Percentiles rank a stretch among this genome's conserved stretches.
Conservation (phyloP, 1,284 basidiomycete species). For the Farysia itapuensis region DNA sequence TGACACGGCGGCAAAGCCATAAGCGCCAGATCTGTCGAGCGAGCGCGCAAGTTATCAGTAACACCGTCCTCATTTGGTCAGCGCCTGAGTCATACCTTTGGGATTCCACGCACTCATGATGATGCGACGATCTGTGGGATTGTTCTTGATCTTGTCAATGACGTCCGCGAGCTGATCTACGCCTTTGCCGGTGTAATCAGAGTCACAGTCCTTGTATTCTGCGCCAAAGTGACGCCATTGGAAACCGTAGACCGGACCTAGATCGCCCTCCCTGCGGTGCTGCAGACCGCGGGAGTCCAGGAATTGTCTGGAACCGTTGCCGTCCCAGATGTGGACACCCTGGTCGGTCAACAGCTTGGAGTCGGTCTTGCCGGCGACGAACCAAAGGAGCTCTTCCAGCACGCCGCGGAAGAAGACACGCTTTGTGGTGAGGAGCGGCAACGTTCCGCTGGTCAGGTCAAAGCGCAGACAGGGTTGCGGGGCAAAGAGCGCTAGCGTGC, state of each 20-base stretch:
- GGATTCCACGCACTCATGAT: slow-evolving; percentile 97
- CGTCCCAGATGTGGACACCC: slow-evolving; percentile 96
- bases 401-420: slow-evolving; percentile 89
- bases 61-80: too few relatives aligned
- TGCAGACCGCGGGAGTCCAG: slow-evolving; percentile 79
- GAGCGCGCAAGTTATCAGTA: not conserved
- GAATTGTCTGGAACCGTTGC: slow-evolving; percentile 86
- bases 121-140: slow-evolving; percentile 93
- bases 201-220: slow-evolving; percentile 77
- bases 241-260: slow-evolving; percentile 97
- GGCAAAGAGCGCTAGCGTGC: slow-evolving; percentile 55
- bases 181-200: slow-evolving; percentile 77
- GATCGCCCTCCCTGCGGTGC: slow-evolving; percentile 84
- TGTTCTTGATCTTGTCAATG: slow-evolving; percentile 85
- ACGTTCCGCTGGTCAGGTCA: slow-evolving; percentile 45
- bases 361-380: slow-evolving; percentile 83
- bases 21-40: slow-evolving; percentile 73
- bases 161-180: slow-evolving; percentile 90
- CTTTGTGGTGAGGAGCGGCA: slow-evolving; percentile 93
- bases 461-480: slow-evolving; percentile 52
- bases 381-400: slow-evolving; percentile 94
- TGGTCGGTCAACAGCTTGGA: slow-evolving; percentile 75
- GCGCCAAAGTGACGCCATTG: slow-evolving; percentile 99
- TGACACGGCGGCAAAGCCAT: slow-evolving; percentile 99
- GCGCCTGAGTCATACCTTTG: slow-evolving; percentile 71